phyloP scores from a whole-genome alignment of 352 stramenopile species.

The Aphanomyces invadans region DNA sequence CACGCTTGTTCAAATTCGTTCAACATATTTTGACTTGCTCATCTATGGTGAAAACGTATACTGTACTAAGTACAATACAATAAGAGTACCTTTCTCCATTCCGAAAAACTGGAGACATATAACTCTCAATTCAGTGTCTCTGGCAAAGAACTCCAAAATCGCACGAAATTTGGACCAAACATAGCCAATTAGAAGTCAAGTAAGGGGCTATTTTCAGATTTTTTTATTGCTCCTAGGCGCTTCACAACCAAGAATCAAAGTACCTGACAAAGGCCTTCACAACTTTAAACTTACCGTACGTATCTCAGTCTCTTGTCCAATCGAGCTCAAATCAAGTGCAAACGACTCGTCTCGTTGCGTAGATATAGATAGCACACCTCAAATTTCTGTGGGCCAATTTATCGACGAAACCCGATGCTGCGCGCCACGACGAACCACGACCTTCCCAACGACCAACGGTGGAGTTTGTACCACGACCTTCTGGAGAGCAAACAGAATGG shows the following conservation, averaged over 20 bases:
- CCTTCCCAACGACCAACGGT: slow-evolving; percentile 10
- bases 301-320: slow-evolving; percentile 6
- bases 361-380: slow-evolving; percentile 13
- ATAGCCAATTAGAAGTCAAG: slow-evolving; percentile 1
- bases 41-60: too few relatives aligned
- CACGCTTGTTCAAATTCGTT: too few relatives aligned
- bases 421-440: slow-evolving; percentile 3
- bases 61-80: too few relatives aligned
- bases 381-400: slow-evolving; percentile 1
- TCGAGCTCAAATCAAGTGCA: slow-evolving; percentile 12
- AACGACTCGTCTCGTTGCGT: slow-evolving; percentile 13
- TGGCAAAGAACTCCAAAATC: not conserved
- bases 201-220: slow-evolving; percentile 15
- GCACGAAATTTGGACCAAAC: slow-evolving; percentile 7
- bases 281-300: slow-evolving; percentile 11
- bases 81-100: too few relatives aligned
- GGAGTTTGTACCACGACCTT: slow-evolving; percentile 16
- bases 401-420: not conserved
- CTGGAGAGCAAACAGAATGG: slow-evolving; percentile 5
- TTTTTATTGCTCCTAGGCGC: slow-evolving; percentile 2
- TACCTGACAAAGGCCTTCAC: not conserved
- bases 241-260: slow-evolving; percentile 14
- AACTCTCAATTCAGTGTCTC: slow-evolving; percentile 3
- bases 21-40: too few relatives aligned
- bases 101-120: slow-evolving; percentile 10